Evolutionary conservation across 192 early-diverging fungal species (phyloP), one percentile per base, ranked within the genome.

Genomic region (Powellomyces hirtus): DNA sequence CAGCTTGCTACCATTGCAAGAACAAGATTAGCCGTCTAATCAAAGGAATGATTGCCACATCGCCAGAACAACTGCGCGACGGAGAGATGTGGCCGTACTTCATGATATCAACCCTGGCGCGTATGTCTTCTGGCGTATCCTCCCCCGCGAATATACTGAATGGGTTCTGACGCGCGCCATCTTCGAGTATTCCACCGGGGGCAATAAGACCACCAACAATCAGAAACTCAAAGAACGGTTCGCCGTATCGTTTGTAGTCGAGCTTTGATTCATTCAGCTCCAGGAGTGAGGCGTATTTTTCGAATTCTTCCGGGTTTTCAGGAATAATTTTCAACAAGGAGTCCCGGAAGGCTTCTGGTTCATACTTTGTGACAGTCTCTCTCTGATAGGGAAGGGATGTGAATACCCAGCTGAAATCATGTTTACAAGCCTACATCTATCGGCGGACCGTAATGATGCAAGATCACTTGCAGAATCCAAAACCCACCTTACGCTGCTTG

Each of bases 191-290:
- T 63, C 88, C 90, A 68, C 91, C 91, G 57, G 91, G 91, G 40
- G 87, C 91, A 64, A 96, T 83, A 52, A 96, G 84, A 68, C 94
- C 94, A 61, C 96, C 96, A 64, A 89, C 88, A 63, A 97, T 90
- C 66, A 96, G 76, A 44, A 97, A 77, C 84, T 98, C 96, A 80
- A 96, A 98, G 62, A 98, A 85, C 36, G 90, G 81, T 72, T 98
- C 96, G 60, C 88, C 91, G 90, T 98, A 98, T 71, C 93, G 90
- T 77, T 92, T 92, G 82, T 92, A 95, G 74, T 96, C 94, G 69
- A 96, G 88, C 68, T 88, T 93, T 70, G 92, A 90, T 40, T 89
- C 92, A 57, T 87, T 86, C 20, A 73, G 72, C 80, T 97, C 95
- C 68, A 97, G 85, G 30, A 87, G 79, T 69, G 70, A 59, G 27